Evolutionary conservation across 192 early-diverging fungal genomes (phyloP).

Genomic region (Entrophospora sp.): DNA sequence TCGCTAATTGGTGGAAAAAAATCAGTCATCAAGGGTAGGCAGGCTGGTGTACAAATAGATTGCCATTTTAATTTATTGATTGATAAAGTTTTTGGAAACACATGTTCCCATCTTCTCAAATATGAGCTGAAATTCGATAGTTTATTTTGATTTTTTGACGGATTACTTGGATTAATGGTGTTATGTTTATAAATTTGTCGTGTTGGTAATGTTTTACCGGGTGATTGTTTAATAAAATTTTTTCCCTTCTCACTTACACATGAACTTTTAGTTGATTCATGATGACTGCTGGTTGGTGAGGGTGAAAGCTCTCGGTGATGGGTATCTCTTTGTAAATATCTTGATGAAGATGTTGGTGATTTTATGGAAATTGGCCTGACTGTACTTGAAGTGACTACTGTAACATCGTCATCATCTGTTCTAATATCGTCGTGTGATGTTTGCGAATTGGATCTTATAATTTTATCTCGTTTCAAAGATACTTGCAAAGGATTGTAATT

Average conservation of each 20-base stretch:
- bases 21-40: constrained; percentile 86
- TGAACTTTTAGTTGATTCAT: constrained; percentile 19
- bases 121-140: constrained; percentile 44
- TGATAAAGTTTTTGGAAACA: constrained; percentile 43
- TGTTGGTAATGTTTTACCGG: constrained; percentile 24
- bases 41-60: constrained; percentile 86
- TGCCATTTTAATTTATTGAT: constrained; percentile 65
- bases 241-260: constrained; percentile 25
- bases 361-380: constrained; percentile 43
- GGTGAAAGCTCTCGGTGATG: constrained; percentile 21
- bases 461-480: background rate
- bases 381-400: constrained; percentile 38
- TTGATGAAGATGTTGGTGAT: constrained; percentile 17
- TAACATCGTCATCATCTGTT: constrained; percentile 38
- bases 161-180: constrained; percentile 65
- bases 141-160: constrained; percentile 43
- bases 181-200: constrained; percentile 26
- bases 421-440: background rate
- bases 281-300: constrained; percentile 16
- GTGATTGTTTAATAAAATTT: constrained; percentile 2
- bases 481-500: background rate
- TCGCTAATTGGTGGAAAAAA: constrained; percentile 67
- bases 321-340: constrained; percentile 7
- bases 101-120: constrained; percentile 81
- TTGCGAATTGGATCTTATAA: constrained; percentile 7